Evolutionary conservation across 2,329 filamentous ascomycete genomes (phyloP).

Genomic region (Colletotrichum zoysiae): DNA sequence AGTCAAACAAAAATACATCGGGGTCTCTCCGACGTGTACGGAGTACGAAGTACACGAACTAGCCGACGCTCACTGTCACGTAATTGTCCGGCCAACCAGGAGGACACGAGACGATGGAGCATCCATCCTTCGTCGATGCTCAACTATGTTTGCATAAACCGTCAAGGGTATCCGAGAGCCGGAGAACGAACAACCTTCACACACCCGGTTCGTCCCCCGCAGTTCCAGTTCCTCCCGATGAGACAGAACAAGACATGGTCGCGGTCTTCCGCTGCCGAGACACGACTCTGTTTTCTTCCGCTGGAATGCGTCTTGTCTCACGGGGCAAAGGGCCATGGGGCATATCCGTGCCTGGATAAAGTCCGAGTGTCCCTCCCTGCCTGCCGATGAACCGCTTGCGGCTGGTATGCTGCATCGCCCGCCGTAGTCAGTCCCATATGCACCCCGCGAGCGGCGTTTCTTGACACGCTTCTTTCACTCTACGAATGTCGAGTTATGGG

Average conservation of each 20-base stretch:
- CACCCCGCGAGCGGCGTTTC: not conserved
- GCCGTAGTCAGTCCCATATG: not conserved
- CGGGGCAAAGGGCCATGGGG: not conserved
- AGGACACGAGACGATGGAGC: not conserved
- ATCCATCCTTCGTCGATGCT: not conserved
- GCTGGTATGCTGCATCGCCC: not conserved
- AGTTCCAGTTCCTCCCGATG: not conserved
- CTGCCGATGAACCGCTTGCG: slow-evolving; percentile 5
- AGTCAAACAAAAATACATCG: not conserved
- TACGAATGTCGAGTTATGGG: not conserved
- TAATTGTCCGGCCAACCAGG: not conserved
- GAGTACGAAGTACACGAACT: no score
- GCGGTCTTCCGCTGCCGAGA: slow-evolving; percentile 20
- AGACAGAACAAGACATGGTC: slow-evolving; percentile 1
- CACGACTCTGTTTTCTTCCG: slow-evolving; percentile 13
- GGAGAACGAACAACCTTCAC: not conserved
- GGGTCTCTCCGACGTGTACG: not conserved
- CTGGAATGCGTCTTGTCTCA: slow-evolving; percentile 38
- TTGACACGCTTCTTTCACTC: not conserved
- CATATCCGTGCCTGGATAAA: not conserved
- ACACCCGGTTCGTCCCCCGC: no score
- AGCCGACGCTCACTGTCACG: not conserved
- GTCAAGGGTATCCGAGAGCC: not conserved
- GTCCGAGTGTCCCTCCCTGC: not conserved
- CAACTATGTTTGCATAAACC: not conserved